Base-by-base conservation (phyloP, 352 stramenopile genomes). In the Phytophthora brassicae region DNA sequence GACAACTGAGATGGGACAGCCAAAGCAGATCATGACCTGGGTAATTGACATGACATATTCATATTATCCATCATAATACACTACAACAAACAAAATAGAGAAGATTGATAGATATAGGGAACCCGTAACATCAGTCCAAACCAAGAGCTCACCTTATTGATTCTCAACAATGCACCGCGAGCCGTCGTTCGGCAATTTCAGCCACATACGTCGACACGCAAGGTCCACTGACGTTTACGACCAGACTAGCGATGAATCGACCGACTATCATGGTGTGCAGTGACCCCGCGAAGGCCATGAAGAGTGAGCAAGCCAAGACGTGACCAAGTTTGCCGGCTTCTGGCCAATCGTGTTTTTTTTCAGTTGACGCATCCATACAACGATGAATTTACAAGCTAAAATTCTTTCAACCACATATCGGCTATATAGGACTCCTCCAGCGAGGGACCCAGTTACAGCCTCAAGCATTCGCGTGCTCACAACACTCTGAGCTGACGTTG, bases 1-100 rank as follows among this genome's bases (percentile, higher is more conserved):
- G 9, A 81, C 44, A 50, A 90, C 74, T 1, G 81, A 90, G 14
- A 89, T 66, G 16, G 87, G 71, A 28, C 81, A 90, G 20, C 81
- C 81, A 20, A 90, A 68, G 33, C 81, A 90, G 16, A 90, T 56
- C 81, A 90, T 89, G 35, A 90, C 76, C 75, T 84, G n/a, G n/a
- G n/a, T n/a, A n/a, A n/a, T n/a, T n/a, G n/a, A n/a, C n/a, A n/a
- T n/a, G n/a, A n/a, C n/a, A n/a, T n/a, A n/a, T n/a, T n/a, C n/a
- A n/a, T n/a, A n/a, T n/a, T n/a, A n/a, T n/a, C 24, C 33, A 17
- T 13, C 9, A 39, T 16, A 39, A 14, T n/a, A n/a, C n/a, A n/a
- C n/a, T n/a, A n/a, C n/a, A n/a, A n/a, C n/a, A n/a, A n/a, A n/a
- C n/a, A n/a, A n/a, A n/a, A n/a, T n/a, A n/a, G n/a, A n/a, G n/a